Evolutionary conservation across 768 basidiomycete genomes (phyloP).

Genomic region (Amanita brunnescens): DNA sequence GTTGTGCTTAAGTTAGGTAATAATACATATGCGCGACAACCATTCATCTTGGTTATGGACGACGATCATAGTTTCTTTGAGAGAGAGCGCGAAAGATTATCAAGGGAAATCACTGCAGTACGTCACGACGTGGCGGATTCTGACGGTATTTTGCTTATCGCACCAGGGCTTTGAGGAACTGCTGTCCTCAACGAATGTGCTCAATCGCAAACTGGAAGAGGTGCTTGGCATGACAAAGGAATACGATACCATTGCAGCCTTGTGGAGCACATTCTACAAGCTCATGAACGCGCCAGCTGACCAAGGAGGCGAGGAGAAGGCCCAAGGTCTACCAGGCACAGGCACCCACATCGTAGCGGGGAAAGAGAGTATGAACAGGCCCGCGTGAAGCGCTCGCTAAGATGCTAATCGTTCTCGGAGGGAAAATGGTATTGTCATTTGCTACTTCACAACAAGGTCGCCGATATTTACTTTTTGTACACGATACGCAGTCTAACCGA

Average conservation of each 20-base stretch:
- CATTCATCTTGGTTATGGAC: constrained; percentile 15
- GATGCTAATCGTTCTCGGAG: background rate
- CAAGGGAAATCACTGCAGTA: constrained; percentile 68
- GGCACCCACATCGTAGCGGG: constrained; percentile 53
- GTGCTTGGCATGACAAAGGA: constrained; percentile 88
- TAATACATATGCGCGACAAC: too few species aligned
- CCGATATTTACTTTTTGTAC: constrained; percentile 17
- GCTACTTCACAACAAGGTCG: constrained; percentile 9
- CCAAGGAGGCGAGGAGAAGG: constrained; percentile 29
- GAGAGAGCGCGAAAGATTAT: constrained; percentile 65
- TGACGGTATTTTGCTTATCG: constrained; percentile 1
- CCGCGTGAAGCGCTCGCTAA: constrained; percentile 16
- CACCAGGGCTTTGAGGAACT: constrained; percentile 83
- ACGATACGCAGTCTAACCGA: constrained; percentile 10
- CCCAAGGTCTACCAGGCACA: constrained; percentile 54
- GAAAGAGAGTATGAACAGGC: constrained; percentile 16
- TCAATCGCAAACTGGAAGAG: constrained; percentile 90
- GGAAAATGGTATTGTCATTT: constrained; percentile 1
- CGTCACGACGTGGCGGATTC: constrained; percentile 11
- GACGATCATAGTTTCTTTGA: constrained; percentile 65
- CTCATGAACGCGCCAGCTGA: constrained; percentile 52
- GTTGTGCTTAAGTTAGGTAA: too few species aligned
- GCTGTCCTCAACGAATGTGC: constrained; percentile 71
- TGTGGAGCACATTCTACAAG: constrained; percentile 78
- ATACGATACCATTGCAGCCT: constrained; percentile 78